Conservation (phyloP, 257 asterid genomes). For the Vinca minor region DNA sequence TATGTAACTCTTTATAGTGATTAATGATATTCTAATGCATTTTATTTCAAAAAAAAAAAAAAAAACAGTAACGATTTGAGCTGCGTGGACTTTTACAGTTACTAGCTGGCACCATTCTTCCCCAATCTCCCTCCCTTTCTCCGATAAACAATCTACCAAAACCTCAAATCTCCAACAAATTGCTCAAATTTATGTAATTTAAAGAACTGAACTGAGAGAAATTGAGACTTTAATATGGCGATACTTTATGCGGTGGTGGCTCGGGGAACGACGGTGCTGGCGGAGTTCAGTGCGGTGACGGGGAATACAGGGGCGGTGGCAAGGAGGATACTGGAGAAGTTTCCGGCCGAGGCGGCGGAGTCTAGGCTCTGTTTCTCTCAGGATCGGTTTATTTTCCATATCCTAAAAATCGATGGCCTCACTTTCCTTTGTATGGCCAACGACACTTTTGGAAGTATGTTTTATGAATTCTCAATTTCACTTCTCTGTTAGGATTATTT, state of each 20-base stretch:
- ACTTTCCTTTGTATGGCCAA: slow-evolving; percentile 97
- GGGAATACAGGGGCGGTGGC: slow-evolving; percentile 92
- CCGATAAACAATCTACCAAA: background rate
- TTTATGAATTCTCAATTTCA: background rate
- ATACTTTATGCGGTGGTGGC: slow-evolving; percentile 87
- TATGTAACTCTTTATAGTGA: too few species aligned
- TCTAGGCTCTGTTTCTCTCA: slow-evolving; percentile 92
- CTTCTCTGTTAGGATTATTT: background rate
- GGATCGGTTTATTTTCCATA: slow-evolving; percentile 93
- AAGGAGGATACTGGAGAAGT: slow-evolving; percentile 86
- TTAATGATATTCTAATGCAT: too few species aligned
- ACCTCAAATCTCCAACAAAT: background rate
- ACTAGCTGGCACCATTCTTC: background rate
- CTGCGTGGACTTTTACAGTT: slow-evolving; percentile 13
- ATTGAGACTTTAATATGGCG: slow-evolving; percentile 45
- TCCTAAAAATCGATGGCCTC: slow-evolving; percentile 77
- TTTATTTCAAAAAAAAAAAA: too few species aligned
- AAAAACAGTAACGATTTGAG: too few species aligned
- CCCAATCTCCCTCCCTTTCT: background rate
- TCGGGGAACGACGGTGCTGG: slow-evolving; percentile 84
- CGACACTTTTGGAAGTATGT: slow-evolving; percentile 80
- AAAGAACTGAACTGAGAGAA: background rate
- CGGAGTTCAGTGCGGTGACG: slow-evolving; percentile 96
- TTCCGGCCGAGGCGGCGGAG: slow-evolving; percentile 61
- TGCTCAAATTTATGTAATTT: background rate